Evolutionary conservation across 306 rosid species (phyloP), one percentile per base, ranked within the genome.

Genomic region (Acacia acuminata): DNA sequence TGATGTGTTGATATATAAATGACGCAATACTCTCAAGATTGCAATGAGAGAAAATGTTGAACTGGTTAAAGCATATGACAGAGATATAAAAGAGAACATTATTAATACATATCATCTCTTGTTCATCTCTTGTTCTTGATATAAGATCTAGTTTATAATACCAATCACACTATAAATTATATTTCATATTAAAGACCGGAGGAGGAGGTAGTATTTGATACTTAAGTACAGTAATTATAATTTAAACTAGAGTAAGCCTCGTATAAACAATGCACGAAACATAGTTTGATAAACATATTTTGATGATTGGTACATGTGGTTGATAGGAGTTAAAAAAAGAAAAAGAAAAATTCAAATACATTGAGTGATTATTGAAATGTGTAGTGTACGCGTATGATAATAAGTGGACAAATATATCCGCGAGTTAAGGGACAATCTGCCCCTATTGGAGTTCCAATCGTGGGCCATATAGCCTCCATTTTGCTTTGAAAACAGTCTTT

Each of bases 381-480:
- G 40, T 11, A 43, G 19, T 7, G 50, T 22, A 43, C 48, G 17
- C 66, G 66, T 63, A 63, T 63, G 68, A 61, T 17, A 13, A 0
- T 20, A 42, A 43, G 16, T 14, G 7, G 56, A 44, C 76, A 22
- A 43, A 44, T 44, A 24, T 22, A 71, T 71, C 76, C 22, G 7
- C 58, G 36, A 56, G 20, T 71, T 71, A 71, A 4, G 38, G 47
- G 73, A 67, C 24, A 67, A 20, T 38, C 73, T 36, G 22, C 15
- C 47, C 27, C 27, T 17, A 0, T 20, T 13, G 36, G 53, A 42
- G n/a, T 44, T 71, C 56, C 76, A 44, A 71, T 71, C 56, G 56
- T 85, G 88, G 89, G 90, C 88, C 90, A 87, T 78, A 73, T 78
- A 79, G 42, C 36, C 50, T 77, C 79, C 75, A 36, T 36, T 36